These are phyloP conservation scores for Cryptococcus sp. DNA, from an alignment of 1,284 basidiomycete genomes.

Conservation along the genomic window DNA sequence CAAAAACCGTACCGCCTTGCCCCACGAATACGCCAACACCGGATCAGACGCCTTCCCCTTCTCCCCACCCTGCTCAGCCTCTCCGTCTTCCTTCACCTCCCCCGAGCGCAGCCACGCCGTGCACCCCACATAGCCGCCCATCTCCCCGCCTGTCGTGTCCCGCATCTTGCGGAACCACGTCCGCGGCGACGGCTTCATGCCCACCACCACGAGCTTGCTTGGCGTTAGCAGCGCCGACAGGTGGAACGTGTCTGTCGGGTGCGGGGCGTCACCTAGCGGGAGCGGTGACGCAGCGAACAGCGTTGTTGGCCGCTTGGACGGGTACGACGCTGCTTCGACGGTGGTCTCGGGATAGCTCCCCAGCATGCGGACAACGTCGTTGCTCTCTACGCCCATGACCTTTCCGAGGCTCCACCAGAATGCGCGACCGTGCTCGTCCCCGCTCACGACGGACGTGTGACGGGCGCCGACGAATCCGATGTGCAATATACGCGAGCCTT, in stretches of 20 bases:
- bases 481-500: constrained; percentile 77
- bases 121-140: constrained; percentile 57
- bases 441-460: constrained; percentile 89
- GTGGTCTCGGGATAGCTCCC: constrained; percentile 74
- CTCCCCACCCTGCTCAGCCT: background rate
- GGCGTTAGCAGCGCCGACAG: constrained; percentile 85
- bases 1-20: constrained; percentile 61
- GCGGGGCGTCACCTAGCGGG: constrained; percentile 71
- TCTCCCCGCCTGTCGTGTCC: constrained; percentile 50
- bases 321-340: constrained; percentile 29
- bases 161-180: constrained; percentile 86
- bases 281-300: constrained; percentile 77
- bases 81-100: constrained; percentile 12
- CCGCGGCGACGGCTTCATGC: constrained; percentile 82
- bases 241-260: constrained; percentile 78
- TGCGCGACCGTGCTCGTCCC: constrained; percentile 84
- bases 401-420: constrained; percentile 96
- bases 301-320: constrained; percentile 54
- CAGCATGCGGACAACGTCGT: constrained; percentile 88
- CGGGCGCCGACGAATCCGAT: constrained; percentile 89
- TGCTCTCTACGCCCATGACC: constrained; percentile 90
- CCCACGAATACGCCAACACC: constrained; percentile 79
- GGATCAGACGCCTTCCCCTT: constrained; percentile 52
- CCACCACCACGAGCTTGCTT: constrained; percentile 86
- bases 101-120: constrained; percentile 70